A percentile compares a stretch with the other conserved stretches of the same genome.
Conservation (phyloP, 148 eudicot genomes). For the Heliosperma pusillum region DNA sequence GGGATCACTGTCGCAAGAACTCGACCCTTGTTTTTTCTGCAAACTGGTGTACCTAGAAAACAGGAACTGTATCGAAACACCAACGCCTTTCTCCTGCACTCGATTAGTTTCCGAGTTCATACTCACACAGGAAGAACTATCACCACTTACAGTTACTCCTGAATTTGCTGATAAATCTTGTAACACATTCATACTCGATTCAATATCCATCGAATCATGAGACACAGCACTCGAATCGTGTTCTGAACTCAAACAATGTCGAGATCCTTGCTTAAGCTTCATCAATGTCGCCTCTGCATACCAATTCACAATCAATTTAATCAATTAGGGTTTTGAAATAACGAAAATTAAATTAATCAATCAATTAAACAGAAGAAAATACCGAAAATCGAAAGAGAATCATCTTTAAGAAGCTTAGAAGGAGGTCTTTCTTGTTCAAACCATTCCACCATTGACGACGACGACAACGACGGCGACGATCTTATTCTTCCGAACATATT, state of each 20-base stretch:
- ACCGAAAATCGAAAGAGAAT: constrained; percentile 82
- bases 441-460: constrained; percentile 30
- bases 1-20: constrained; percentile 14
- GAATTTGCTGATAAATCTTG: not conserved
- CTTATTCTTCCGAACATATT: constrained; percentile 64
- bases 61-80: constrained; percentile 24
- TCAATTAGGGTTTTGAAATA: not conserved
- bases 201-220: constrained; percentile 22
- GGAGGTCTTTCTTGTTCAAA: constrained; percentile 55
- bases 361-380: not conserved
- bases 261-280: constrained; percentile 69
- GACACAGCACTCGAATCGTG: not conserved
- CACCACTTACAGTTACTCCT: not conserved
- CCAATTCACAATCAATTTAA: not conserved
- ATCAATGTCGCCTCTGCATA: constrained; percentile 56
- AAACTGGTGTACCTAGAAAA: constrained; percentile 32
- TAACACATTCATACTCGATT: constrained; percentile 1
- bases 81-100: constrained; percentile 13
- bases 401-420: constrained; percentile 63
- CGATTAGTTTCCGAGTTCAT: constrained; percentile 1
- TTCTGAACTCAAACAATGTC: constrained; percentile 21
- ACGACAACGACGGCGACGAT: constrained; percentile 43
- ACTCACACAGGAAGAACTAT: constrained; percentile 2
- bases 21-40: constrained; percentile 13
- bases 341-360: not conserved